Evolutionary conservation across 2,329 filamentous ascomycete species (phyloP), one percentile per base, ranked within the genome.

Genomic region (Fusarium irregulare): DNA sequence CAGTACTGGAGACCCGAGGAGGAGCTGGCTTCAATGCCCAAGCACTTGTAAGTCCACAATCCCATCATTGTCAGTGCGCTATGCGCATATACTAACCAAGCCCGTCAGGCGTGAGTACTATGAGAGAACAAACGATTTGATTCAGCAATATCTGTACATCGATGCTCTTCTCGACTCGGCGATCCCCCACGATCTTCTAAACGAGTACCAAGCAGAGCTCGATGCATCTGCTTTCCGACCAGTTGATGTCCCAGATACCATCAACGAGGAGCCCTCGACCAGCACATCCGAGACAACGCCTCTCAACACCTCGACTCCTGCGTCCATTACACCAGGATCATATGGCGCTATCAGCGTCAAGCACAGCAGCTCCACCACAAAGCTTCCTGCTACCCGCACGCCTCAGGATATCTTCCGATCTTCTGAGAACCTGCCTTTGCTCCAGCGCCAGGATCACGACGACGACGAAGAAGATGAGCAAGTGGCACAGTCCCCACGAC

Each of bases 71-170:
- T 40, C 34, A 25, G 23, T 14, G 25, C 40, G 40, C 20, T 37
- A n/a, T 32, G 54, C 41, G 41, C 48, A 55, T 23, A 42, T 41
- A 34, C 53, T 66, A 56, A 61, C 56, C 59, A 60, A 54, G 10
- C 14, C 20, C 27, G 46, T 10, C 68, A 91, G 89, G 64, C 92
- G 94, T 48, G 77, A 91, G 76, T 98, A 97, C 82, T 97, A 98
- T 77, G 91, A 97, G 83, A 89, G 93, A 45, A 95, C 91, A 77
- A 98, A 98, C 81, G 90, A 91, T 72, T 85, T 98, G 45, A 89
- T 98, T 63, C 92, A 96, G 78, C 92, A 97, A 78, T 98, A 98
- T 78, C 85, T 97, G 68, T 98, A 97, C 78, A 97, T 98, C 74
- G 95, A 98, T 80, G 89, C 91, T 55, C 84, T 98, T 60, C 86